Base-by-base conservation (phyloP, 108 stramenopile species). In the Epithemia pelagica region DNA sequence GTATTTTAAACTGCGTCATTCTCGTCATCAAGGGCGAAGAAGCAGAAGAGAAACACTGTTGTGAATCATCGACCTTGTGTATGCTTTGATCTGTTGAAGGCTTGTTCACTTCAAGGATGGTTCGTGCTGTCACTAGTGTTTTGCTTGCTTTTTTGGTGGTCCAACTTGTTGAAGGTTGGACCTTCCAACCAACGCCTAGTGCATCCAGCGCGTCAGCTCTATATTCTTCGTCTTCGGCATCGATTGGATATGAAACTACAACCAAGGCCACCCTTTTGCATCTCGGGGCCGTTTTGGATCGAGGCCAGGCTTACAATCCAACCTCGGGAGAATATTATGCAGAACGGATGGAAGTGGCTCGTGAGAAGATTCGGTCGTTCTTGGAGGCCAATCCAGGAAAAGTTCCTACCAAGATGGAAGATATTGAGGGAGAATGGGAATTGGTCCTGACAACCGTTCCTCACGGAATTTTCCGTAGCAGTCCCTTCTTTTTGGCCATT, bases 221-320 rank as follows among this genome's bases (percentile, higher is more conserved):
- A n/a, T n/a, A n/a, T n/a, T 46, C 37, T 15, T 46, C 37, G 5
- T 46, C 37, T 10, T 10, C 37, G 37, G 15, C 37, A 15, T 46
- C 37, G 37, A 46, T 46, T 46, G 37, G 37, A 5, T 46, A 46
- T 46, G 37, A 46, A 10, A 46, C 37, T 15, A 15, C 56, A 7
- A 58, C 7, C 56, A 58, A 63, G 21, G 62, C 62, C 1, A 19
- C 59, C n/a, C 79, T 94, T 28, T 61, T 94, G 10, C 87, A 90
- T 69, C 69, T 94, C 15, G 93, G 93, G 27, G 93, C 93, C 0
- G 82, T 88, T 21, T 73, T 94, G 28, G 93, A 94, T 74, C 82
- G 93, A 26, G 93, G 93, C 2, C 93, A 94, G 73, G 71, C 86
- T 1, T 94, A 90, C 74, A 94, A 94, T 66, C 93, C 93, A 5